Percentiles rank a stretch among this genome's conserved stretches.
These are phyloP conservation scores for Eudorina sp. DNA, from an alignment of 139 green algal genomes.

Conservation along the genomic window DNA sequence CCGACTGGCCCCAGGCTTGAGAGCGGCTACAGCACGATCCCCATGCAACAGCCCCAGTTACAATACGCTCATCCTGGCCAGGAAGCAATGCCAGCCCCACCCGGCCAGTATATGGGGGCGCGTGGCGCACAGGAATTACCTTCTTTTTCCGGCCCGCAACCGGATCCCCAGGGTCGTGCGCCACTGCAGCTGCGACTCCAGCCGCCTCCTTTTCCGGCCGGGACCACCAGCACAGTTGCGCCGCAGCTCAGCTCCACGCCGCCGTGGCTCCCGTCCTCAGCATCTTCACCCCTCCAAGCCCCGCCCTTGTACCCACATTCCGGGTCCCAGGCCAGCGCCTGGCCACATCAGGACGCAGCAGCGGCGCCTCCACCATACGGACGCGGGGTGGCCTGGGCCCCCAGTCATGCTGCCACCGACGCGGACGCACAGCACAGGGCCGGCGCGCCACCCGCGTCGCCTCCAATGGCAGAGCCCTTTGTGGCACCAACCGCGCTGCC, in stretches of 20 bases:
- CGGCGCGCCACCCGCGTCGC: neutral
- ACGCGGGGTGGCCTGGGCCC: too few relatives aligned
- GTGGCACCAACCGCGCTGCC: neutral
- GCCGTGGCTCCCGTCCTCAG: neutral
- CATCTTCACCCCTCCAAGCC: neutral
- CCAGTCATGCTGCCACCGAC: neutral
- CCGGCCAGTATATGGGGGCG: too few relatives aligned
- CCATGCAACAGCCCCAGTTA: too few relatives aligned
- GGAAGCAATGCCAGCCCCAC: too few relatives aligned
- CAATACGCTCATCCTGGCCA: too few relatives aligned
- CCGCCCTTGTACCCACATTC: neutral
- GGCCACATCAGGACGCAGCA: neutral
- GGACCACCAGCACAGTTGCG: neutral
- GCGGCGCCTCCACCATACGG: neutral
- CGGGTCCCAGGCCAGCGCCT: neutral
- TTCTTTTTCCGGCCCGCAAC: too few relatives aligned
- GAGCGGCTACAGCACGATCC: too few relatives aligned
- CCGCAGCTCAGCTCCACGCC: neutral
- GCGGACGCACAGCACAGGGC: neutral
- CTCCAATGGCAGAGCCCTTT: neutral
- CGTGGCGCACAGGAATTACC: too few relatives aligned
- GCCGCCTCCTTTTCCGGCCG: neutral
- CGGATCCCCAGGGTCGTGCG: neutral
- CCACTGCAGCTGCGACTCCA: conserved; percentile 3
- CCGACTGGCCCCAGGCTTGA: too few relatives aligned